These are phyloP conservation scores for Nymphaea colorata DNA, from an alignment of 164 flowering plant genomes.

Conservation along the genomic window DNA sequence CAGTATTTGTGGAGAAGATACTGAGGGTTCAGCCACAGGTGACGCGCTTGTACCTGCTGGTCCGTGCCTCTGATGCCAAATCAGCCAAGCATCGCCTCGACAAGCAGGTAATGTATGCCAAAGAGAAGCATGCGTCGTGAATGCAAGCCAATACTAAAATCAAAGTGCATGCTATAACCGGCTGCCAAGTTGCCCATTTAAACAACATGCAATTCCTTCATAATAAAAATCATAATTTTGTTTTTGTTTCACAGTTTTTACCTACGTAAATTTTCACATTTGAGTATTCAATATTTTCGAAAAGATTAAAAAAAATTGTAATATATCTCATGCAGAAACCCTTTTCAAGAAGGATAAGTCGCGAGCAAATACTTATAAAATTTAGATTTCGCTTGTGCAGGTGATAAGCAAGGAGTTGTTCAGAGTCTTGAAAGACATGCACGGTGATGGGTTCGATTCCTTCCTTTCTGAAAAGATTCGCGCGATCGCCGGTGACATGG, in stretches of 20 bases:
- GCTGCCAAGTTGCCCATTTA: no score
- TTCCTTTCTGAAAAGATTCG: conserved; percentile 22
- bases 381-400: conserved; percentile 11
- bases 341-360: background rate
- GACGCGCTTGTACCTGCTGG: conserved; percentile 42
- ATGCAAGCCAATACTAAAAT: no score
- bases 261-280: no score
- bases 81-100: conserved; percentile 33
- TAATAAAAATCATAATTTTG: background rate
- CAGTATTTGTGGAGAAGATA: conserved; percentile 58
- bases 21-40: conserved; percentile 51
- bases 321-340: no score
- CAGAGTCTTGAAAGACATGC: conserved; percentile 21
- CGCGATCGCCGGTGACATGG: conserved; percentile 30
- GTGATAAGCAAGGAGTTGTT: conserved; percentile 41
- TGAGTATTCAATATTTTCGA: no score
- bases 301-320: no score
- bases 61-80: conserved; percentile 35
- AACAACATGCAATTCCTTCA: no score
- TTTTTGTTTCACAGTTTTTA: background rate
- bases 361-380: no score
- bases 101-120: background rate
- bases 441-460: conserved; percentile 17
- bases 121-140: conserved; percentile 25
- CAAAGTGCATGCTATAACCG: no score